Evolutionary conservation across 495 filamentous ascomycete species (phyloP).

Genomic region (Friedmanniomyces simplex): DNA sequence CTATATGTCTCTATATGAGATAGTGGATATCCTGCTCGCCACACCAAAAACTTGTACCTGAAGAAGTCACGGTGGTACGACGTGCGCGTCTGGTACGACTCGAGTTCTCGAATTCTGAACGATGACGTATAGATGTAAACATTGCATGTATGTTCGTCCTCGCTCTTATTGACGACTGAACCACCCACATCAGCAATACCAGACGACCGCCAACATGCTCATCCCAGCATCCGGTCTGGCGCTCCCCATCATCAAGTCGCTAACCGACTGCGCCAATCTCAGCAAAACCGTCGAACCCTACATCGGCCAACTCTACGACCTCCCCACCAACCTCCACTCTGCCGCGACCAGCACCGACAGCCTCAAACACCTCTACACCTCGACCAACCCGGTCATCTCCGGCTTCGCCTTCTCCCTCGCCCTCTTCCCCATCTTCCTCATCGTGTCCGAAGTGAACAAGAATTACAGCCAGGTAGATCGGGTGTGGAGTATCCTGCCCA

Average conservation of each 20-base stretch:
- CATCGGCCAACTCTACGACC: conserved; percentile 62
- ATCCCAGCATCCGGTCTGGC: conserved; percentile 17
- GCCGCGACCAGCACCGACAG: conserved; percentile 44
- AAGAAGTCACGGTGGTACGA: no score
- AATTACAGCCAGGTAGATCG: conserved; percentile 96
- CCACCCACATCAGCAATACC: no score
- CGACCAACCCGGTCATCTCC: conserved; percentile 77
- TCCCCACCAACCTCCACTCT: conserved; percentile 53
- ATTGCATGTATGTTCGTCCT: no score
- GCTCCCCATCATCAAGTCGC: conserved; percentile 56
- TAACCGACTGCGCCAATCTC: conserved; percentile 65
- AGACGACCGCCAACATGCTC: conserved; percentile 15
- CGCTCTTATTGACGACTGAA: no score
- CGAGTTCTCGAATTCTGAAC: no score
- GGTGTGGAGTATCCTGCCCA: conserved; percentile 79
- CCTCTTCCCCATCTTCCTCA: conserved; percentile 56
- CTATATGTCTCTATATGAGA: no score
- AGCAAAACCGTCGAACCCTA: conserved; percentile 60
- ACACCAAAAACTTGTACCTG: no score
- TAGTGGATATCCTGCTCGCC: no score
- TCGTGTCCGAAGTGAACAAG: conserved; percentile 69
- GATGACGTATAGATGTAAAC: no score
- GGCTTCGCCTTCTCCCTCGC: conserved; percentile 62
- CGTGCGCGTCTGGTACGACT: no score
- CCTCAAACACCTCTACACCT: conserved; percentile 60